Conservation (phyloP, 345 rosid genomes). For the Hibiscus tridactylites region DNA sequence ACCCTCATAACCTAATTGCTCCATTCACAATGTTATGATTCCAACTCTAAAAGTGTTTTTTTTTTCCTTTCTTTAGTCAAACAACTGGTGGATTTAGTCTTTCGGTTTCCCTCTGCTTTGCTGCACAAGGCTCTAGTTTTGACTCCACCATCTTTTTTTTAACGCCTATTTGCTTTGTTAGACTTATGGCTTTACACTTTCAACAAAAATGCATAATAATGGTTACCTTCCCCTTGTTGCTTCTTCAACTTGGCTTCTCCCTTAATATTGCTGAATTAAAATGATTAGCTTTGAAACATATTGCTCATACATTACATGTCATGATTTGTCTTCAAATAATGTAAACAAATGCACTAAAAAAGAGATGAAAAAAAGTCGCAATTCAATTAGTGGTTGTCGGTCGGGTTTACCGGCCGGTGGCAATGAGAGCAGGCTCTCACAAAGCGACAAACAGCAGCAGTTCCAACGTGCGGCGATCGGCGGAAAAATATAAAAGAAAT, state of each 20-base stretch:
- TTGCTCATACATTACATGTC: no score
- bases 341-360: neutral
- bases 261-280: neutral
- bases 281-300: neutral
- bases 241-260: no score
- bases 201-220: neutral
- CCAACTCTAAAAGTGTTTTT: no score
- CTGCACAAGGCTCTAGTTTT: slow-evolving; percentile 3
- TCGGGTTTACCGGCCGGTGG: slow-evolving; percentile 20
- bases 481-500: slow-evolving; percentile 24
- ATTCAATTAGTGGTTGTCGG: slow-evolving; percentile 21
- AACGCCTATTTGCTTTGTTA: neutral
- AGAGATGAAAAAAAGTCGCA: neutral
- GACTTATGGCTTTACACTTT: neutral
- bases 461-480: slow-evolving; percentile 81
- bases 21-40: no score
- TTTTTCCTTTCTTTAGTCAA: no score
- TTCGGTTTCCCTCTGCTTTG: neutral
- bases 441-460: slow-evolving; percentile 50
- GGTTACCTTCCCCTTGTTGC: no score
- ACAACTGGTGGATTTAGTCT: no score
- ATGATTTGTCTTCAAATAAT: neutral
- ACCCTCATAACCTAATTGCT: no score
- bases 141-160: neutral
- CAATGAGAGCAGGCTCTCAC: slow-evolving; percentile 3